phyloP scores from a whole-genome alignment of 2,329 filamentous ascomycete genomes.

The Didymella pomorum region DNA sequence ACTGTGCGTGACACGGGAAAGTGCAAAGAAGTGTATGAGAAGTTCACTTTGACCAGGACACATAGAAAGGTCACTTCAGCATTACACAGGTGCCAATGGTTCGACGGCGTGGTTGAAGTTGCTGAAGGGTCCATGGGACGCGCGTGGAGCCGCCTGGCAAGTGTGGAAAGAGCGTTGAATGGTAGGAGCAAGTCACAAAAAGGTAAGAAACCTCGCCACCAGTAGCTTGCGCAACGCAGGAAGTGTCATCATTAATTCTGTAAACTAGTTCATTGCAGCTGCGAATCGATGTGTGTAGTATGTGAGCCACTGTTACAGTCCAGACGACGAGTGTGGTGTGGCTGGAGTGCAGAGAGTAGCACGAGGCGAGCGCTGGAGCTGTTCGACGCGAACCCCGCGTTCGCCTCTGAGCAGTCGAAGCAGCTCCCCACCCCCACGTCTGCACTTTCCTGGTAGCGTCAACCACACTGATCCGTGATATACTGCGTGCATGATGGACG shows the following conservation, averaged over 20 bases:
- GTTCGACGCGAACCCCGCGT: conserved; percentile 24
- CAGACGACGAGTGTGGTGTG: not conserved
- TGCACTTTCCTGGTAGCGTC: conserved; percentile 9
- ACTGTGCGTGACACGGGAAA: conserved; percentile 29
- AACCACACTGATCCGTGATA: not conserved
- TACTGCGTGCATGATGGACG: conserved; percentile 73
- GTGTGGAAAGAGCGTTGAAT: conserved; percentile 10
- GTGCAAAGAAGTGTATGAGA: conserved; percentile 25
- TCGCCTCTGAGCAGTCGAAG: conserved; percentile 14
- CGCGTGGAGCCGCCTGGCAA: conserved; percentile 18
- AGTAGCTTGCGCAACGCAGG: not conserved
- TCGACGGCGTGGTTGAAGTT: conserved; percentile 21
- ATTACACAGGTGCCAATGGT: conserved; percentile 28
- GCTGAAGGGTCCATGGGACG: conserved; percentile 15
- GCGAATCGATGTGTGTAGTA: not conserved
- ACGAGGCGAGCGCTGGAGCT: not conserved
- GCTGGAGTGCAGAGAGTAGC: not conserved
- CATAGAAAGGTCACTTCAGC: conserved; percentile 32
- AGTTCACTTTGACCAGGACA: conserved; percentile 14
- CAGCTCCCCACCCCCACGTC: conserved; percentile 17
- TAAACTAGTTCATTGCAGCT: not conserved
- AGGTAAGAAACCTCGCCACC: conserved; percentile 17
- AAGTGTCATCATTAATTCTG: not conserved
- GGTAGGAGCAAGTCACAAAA: conserved; percentile 19
- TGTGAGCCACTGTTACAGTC: not conserved